Percentiles rank a stretch among this genome's conserved stretches.
phyloP scores from a whole-genome alignment of 2,329 filamentous ascomycete genomes.

The Aphanoascus verrucosus region DNA sequence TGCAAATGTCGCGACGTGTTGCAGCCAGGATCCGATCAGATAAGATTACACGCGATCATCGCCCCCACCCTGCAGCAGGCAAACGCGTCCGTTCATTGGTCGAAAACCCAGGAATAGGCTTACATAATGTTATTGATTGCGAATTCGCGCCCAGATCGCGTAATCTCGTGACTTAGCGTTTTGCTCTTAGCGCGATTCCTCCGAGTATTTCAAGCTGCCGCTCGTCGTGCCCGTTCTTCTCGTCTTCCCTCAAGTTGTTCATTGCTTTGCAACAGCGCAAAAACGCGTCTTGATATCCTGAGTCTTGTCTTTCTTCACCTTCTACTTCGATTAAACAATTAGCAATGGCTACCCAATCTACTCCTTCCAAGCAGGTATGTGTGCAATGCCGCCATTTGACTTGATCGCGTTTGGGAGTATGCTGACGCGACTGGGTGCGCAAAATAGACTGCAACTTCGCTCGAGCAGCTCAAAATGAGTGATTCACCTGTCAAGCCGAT shows the following conservation, averaged over 20 bases:
- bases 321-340: constrained; percentile 20
- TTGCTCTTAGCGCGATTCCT: constrained; percentile 13
- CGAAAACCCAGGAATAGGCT: background rate
- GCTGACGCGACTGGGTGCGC: constrained; percentile 27
- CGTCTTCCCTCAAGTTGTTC: constrained; percentile 14
- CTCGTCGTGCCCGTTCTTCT: background rate
- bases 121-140: constrained; percentile 4
- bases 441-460: constrained; percentile 66
- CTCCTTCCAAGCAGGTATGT: constrained; percentile 61
- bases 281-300: constrained; percentile 2
- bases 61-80: constrained; percentile 1
- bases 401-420: constrained; percentile 26
- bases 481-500: constrained; percentile 88
- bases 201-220: constrained; percentile 13
- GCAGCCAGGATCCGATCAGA: constrained; percentile 10
- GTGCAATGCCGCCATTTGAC: constrained; percentile 20
- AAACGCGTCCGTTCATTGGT: constrained; percentile 7
- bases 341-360: constrained; percentile 66
- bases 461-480: constrained; percentile 77
- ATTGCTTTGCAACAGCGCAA: constrained; percentile 12
- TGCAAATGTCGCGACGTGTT: background rate
- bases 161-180: constrained; percentile 18
- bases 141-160: constrained; percentile 12
- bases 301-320: constrained; percentile 10
- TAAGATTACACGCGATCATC: constrained; percentile 10